Evolutionary conservation across 129 eudicot genomes (phyloP).

Genomic region (Logfia minima): DNA sequence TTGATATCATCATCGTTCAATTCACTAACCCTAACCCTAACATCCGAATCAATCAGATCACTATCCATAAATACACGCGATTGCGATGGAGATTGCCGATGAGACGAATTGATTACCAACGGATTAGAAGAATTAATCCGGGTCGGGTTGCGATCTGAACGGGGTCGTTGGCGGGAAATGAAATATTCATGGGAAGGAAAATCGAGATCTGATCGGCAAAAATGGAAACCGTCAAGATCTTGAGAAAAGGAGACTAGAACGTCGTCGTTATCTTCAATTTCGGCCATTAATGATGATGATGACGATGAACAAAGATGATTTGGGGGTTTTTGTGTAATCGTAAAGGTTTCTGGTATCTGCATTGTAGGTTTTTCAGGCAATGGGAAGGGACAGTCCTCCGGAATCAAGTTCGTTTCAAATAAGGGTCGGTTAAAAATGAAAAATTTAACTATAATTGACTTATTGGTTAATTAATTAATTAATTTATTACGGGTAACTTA

Average conservation of each 20-base stretch:
- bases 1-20: slow-evolving; percentile 12
- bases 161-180: slow-evolving; percentile 3
- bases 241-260: slow-evolving; percentile 23
- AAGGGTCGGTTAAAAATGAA: no score
- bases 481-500: rapidly evolving
- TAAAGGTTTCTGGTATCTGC: slow-evolving; percentile 22
- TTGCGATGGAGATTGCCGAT: slow-evolving; percentile 32
- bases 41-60: slow-evolving; percentile 26
- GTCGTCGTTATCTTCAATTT: background rate
- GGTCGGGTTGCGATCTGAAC: slow-evolving; percentile 14
- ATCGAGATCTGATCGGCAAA: slow-evolving; percentile 40
- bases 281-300: slow-evolving; percentile 36
- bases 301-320: background rate
- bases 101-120: no score
- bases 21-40: slow-evolving; percentile 29
- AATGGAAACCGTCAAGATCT: slow-evolving; percentile 38
- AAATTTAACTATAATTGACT: no score
- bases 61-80: slow-evolving; percentile 31
- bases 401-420: background rate
- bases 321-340: slow-evolving; percentile 5
- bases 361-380: slow-evolving; percentile 22
- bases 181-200: slow-evolving; percentile 25
- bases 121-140: slow-evolving; percentile 19
- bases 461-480: no score
- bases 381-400: background rate